These are phyloP conservation scores for Neoboletus magnificus DNA, from an alignment of 768 basidiomycete species.

Conservation along the genomic window DNA sequence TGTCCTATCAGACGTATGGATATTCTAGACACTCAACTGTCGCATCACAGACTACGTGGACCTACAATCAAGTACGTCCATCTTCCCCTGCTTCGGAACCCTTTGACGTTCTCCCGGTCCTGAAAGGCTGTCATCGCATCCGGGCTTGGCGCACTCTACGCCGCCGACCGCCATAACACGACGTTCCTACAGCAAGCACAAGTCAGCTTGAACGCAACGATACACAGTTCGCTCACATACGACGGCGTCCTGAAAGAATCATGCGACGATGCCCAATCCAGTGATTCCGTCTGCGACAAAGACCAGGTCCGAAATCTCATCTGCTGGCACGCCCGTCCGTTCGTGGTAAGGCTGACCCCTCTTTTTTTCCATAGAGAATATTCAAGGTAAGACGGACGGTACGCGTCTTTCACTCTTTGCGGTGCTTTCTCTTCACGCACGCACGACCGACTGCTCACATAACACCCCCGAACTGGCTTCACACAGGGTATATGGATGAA, in stretches of 20 bases:
- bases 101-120: neutral
- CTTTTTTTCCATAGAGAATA: constrained; percentile 13
- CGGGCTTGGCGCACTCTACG: constrained; percentile 46
- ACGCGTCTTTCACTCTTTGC: no score
- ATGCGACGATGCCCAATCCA: constrained; percentile 44
- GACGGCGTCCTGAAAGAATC: constrained; percentile 48
- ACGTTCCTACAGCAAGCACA: constrained; percentile 46
- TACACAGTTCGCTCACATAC: constrained; percentile 34
- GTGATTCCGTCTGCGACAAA: constrained; percentile 40
- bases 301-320: constrained; percentile 36
- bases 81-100: neutral
- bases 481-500: constrained; percentile 45
- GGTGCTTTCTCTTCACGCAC: no score
- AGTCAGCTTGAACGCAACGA: constrained; percentile 51
- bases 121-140: constrained; percentile 52
- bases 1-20: neutral
- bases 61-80: constrained; percentile 51
- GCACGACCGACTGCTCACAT: no score
- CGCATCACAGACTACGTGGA: constrained; percentile 46
- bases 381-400: constrained; percentile 28
- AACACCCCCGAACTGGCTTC: neutral
- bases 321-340: neutral
- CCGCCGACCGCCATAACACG: constrained; percentile 34
- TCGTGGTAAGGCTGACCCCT: neutral
- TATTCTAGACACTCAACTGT: neutral